These are phyloP conservation scores for Nitzschia putrida DNA, from an alignment of 108 stramenopile genomes.

Conservation along the genomic window DNA sequence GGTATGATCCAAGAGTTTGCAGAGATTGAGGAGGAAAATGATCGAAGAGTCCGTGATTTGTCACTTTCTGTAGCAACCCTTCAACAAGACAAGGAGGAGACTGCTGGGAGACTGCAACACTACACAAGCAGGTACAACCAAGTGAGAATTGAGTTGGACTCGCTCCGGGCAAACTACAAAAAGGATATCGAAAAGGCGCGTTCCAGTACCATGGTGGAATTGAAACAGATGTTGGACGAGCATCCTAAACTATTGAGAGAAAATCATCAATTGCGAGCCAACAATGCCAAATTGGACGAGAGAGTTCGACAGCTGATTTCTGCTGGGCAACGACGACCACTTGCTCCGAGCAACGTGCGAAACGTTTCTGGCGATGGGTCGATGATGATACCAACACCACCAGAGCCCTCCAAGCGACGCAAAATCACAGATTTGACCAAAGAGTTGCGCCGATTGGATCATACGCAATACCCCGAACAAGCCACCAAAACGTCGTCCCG, in stretches of 20 bases:
- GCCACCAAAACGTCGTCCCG: not conserved
- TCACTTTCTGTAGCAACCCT: no score
- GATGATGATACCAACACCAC: not conserved
- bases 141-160: not conserved
- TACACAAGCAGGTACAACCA: no score
- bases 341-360: not conserved
- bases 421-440: not conserved
- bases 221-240: conserved; percentile 16
- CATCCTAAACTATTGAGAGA: conserved; percentile 16
- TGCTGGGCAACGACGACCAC: no score
- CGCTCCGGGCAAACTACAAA: conserved; percentile 1
- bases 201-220: conserved; percentile 9
- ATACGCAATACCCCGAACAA: not conserved
- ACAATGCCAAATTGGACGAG: not conserved
- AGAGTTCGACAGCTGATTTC: not conserved
- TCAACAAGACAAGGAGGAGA: no score
- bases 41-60: no score
- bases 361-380: not conserved
- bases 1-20: no score
- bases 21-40: no score
- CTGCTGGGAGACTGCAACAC: no score
- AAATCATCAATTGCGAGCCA: not conserved
- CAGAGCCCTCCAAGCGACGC: conserved; percentile 3
- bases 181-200: conserved; percentile 16
- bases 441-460: conserved; percentile 4